phyloP scores from a whole-genome alignment of 805 yeast genomes.

The Cyberlindnera xylosilytica region DNA sequence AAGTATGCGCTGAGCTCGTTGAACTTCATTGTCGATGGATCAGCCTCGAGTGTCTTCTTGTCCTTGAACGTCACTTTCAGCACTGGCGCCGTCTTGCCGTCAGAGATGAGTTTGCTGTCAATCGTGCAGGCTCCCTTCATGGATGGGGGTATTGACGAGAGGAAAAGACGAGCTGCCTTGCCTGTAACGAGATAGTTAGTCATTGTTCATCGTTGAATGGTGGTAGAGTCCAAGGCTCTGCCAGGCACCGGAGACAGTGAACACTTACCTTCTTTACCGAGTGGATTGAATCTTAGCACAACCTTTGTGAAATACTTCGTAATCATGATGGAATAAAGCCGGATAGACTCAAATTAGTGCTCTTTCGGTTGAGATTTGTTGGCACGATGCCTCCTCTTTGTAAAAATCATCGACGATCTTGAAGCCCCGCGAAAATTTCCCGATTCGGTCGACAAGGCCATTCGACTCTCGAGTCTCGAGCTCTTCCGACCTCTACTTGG shows the following conservation, averaged over 20 bases:
- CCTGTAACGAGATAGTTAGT: conserved; percentile 40
- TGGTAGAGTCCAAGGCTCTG: too few relatives aligned
- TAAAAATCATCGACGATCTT: too few relatives aligned
- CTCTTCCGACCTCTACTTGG: too few relatives aligned
- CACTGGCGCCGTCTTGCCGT: conserved; percentile 48
- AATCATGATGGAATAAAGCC: conserved; percentile 51
- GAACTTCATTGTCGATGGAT: conserved; percentile 56
- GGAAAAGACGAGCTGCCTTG: conserved; percentile 73
- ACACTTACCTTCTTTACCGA: conserved; percentile 54
- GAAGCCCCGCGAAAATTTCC: too few relatives aligned
- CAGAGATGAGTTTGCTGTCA: conserved; percentile 57
- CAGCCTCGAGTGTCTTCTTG: conserved; percentile 63
- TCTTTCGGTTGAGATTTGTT: too few relatives aligned
- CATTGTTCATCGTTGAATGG: not conserved
- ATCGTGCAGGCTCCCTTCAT: conserved; percentile 60
- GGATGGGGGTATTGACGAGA: conserved; percentile 77
- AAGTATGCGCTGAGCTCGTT: conserved; percentile 63
- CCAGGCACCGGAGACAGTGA: not conserved
- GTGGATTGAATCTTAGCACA: conserved; percentile 74
- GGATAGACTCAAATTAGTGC: too few relatives aligned
- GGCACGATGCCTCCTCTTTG: too few relatives aligned
- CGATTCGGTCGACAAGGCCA: too few relatives aligned
- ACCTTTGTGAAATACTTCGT: conserved; percentile 86
- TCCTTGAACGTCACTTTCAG: conserved; percentile 80
- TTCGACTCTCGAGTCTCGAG: too few relatives aligned